Percentiles rank a stretch among this genome's conserved stretches.
Evolutionary conservation across 2,329 filamentous ascomycete genomes (phyloP).

Genomic region (Thielaviopsis ethacetica): DNA sequence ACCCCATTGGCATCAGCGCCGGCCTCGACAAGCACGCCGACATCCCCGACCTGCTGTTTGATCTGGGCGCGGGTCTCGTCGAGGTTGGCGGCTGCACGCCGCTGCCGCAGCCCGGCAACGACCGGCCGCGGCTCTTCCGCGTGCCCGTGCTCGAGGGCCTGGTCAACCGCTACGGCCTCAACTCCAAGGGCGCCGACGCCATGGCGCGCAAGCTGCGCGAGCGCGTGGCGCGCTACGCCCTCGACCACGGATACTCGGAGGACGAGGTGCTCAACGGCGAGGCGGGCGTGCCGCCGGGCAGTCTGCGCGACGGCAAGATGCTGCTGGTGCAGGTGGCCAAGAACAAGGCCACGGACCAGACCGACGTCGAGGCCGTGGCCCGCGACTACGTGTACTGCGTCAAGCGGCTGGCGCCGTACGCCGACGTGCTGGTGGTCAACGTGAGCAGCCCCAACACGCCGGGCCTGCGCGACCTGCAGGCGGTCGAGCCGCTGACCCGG

Average conservation of each 20-base stretch:
- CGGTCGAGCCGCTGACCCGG: conserved; percentile 62
- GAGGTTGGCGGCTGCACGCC: conserved; percentile 88
- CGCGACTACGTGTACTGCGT: conserved; percentile 85
- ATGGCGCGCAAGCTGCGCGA: conserved; percentile 67
- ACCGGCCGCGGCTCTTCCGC: conserved; percentile 74
- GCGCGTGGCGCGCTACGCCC: conserved; percentile 63
- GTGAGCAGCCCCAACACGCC: conserved; percentile 95
- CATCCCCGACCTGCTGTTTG: conserved; percentile 70
- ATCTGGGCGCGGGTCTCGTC: conserved; percentile 68
- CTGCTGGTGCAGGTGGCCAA: conserved; percentile 90
- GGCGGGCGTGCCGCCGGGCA: conserved; percentile 66
- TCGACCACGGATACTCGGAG: conserved; percentile 53
- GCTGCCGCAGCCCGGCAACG: conserved; percentile 74
- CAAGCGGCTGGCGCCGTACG: conserved; percentile 64
- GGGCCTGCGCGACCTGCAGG: conserved; percentile 74
- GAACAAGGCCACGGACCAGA: conserved; percentile 82
- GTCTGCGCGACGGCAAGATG: conserved; percentile 56
- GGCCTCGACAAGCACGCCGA: conserved; percentile 92
- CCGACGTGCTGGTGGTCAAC: conserved; percentile 94
- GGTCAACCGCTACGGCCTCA: conserved; percentile 92
- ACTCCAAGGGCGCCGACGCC: conserved; percentile 75
- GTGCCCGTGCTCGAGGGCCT: conserved; percentile 69
- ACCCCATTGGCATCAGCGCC: conserved; percentile 88
- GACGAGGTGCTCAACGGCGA: conserved; percentile 59
- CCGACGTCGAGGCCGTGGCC: conserved; percentile 65